phyloP scores from a whole-genome alignment of 768 basidiomycete genomes.

The Rhodotorula diobovata region DNA sequence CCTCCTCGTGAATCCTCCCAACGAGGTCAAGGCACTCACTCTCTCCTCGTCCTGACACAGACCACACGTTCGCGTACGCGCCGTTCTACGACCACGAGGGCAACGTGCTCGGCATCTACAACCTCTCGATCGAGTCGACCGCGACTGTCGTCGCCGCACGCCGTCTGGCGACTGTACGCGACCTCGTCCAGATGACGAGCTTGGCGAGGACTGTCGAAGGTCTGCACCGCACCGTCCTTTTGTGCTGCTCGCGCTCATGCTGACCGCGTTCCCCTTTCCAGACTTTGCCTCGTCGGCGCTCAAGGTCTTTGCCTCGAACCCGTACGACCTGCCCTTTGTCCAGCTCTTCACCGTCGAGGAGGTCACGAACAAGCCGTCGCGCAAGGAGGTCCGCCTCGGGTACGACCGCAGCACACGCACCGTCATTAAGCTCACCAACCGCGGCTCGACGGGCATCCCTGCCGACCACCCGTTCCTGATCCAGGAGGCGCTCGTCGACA shows the following conservation, averaged over 20 bases:
- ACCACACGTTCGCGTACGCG: slow-evolving; percentile 31
- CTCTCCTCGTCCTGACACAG: not conserved
- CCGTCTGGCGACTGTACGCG: slow-evolving; percentile 15
- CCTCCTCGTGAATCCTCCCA: too few species aligned
- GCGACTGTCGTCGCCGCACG: slow-evolving; percentile 23
- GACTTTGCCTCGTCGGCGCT: slow-evolving; percentile 23
- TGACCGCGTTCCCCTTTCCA: not conserved
- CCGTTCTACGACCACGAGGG: slow-evolving; percentile 11
- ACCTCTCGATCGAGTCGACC: slow-evolving; percentile 18
- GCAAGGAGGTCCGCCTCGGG: slow-evolving; percentile 15
- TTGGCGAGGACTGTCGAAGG: slow-evolving; percentile 24
- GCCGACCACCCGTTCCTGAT: slow-evolving; percentile 31
- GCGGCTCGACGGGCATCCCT: slow-evolving; percentile 28
- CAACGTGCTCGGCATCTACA: slow-evolving; percentile 23
- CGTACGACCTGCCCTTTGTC: slow-evolving; percentile 30
- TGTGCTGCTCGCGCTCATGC: too few species aligned
- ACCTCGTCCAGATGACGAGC: slow-evolving; percentile 25
- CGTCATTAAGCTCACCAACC: slow-evolving; percentile 14
- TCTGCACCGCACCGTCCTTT: not conserved
- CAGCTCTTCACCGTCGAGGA: slow-evolving; percentile 31
- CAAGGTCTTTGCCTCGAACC: slow-evolving; percentile 18
- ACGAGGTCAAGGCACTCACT: too few species aligned
- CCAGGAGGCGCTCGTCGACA: slow-evolving; percentile 20
- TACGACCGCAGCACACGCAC: slow-evolving; percentile 13
- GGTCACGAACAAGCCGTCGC: slow-evolving; percentile 4